Base-by-base conservation (phyloP, 2,329 filamentous ascomycete genomes). In the Beauveria sp. region DNA sequence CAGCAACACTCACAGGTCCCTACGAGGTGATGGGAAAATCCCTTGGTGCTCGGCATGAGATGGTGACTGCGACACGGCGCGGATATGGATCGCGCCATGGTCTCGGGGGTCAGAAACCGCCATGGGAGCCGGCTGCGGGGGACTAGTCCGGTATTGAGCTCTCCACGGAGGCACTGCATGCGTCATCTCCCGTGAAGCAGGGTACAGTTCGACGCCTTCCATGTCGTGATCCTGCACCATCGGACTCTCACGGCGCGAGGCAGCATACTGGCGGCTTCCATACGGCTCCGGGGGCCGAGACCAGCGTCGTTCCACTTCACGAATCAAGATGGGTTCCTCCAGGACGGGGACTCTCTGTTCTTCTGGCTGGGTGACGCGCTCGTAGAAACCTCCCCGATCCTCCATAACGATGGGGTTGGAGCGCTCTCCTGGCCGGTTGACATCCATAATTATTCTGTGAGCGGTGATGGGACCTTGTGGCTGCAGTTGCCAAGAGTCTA, bases 331-430 rank as follows among this genome's bases (percentile, higher is more conserved):
- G 40, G 63, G 61, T 10, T 60, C 52, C 50, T 64, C 55, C 26
- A 62, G 58, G 40, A 58, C 59, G 37, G 65, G 61, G n/a, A 63
- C 60, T 14, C 62, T 51, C 24, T 55, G 55, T 24, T 63, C 30
- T n/a, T 56, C 59, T 46, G 57, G 59, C 57, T 40, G 64, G 61
- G 65, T 63, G 41, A 75, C 67, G 61, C 70, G 72, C 63, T 73
- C 74, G 63, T 67, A 73, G 58, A 75, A 75, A 18, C 72, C 72
- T 60, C 72, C 73, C 34, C 73, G 69, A 65, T 76, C 72, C 63
- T 76, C 73, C 74, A 77, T 76, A 64, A 75, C 58, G 52, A 76
- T 68, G 20, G 71, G 71, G 24, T 70, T 71, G n/a, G 66, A 66
- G 44, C 68, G 68, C 26, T 66, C 68, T 56, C 72, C 73, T 20